Evolutionary conservation across 768 basidiomycete genomes (phyloP), one percentile per base, ranked within the genome.

Genomic region (Leucogyrophana mollusca): DNA sequence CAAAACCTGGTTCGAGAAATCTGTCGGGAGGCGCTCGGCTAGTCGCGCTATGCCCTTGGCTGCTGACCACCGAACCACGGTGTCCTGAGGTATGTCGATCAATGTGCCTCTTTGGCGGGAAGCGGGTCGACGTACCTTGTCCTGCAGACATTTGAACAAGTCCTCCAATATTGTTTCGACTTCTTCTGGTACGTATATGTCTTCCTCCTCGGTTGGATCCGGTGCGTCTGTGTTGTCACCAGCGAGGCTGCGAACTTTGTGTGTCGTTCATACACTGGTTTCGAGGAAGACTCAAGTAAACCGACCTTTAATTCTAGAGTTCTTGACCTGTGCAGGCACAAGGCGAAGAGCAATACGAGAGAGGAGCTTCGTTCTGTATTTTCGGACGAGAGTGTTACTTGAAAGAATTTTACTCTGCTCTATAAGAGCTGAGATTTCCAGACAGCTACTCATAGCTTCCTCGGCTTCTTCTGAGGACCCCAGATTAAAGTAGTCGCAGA

Each of bases 11-110:
- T 76, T 69, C 2, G 80, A 73, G 55, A 92, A 88, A 25, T 85
- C 83, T 1, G 67, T 49, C 2, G 96, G 90, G 1, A 99, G 77
- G 32, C 88, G 78, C 53, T 88, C 84, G 2, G 90, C 76, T 36
- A 97, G 78, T 6, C 94, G 82, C 7, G 94, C 89, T 8, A 97
- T 70, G 32, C 89, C 90, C 66, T 98, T 99, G 9, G 96, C 90
- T 4, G 92, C 82, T 11, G 95, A 93, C 80, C 91, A 97, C 40
- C 96, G 87, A 10, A 98, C 92, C 21, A 94, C 73, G 0, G 95
- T 97, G 57, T 96, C 94, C 94, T 98, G 54, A 13, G 43, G 17
- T 17, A 35, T 50, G 30, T n/a, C 51, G 0, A 21, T 54, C 11
- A 54, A 30, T 14, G 5, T 10, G n/a, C 18, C 36, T 10, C 10